A percentile compares a stretch with the other conserved stretches of the same genome.
Conservation (phyloP, 129 eudicot species). For the Apium graveolens region DNA sequence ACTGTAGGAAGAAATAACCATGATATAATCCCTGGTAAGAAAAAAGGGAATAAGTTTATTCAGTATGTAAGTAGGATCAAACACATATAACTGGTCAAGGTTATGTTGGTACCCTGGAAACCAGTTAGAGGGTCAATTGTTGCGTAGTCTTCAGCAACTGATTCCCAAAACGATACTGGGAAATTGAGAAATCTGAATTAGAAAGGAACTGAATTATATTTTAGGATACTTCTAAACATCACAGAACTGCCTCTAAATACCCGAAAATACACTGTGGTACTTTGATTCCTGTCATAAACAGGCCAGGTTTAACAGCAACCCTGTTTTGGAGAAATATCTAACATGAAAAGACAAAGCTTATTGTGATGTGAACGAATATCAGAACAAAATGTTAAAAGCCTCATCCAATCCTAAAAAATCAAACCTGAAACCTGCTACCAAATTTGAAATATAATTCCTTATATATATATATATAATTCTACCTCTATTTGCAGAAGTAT, state of each 20-base stretch:
- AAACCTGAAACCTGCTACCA: background rate
- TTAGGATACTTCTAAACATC: background rate
- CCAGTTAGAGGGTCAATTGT: slow-evolving; percentile 76
- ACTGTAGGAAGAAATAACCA: slow-evolving; percentile 92
- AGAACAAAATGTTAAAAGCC: background rate
- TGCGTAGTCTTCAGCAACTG: slow-evolving; percentile 71
- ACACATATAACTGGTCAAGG: background rate
- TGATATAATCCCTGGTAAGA: slow-evolving; percentile 67
- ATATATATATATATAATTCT: too few relatives aligned
- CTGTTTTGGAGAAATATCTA: background rate
- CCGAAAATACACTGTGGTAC: background rate
- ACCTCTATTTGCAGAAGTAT: too few relatives aligned
- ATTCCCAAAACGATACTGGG: slow-evolving; percentile 79
- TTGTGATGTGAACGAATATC: background rate
- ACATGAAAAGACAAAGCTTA: background rate
- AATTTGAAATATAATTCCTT: too few relatives aligned
- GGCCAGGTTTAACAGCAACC: background rate
- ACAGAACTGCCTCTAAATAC: background rate
- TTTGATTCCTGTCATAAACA: background rate
- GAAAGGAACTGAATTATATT: background rate
- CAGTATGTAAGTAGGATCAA: background rate
- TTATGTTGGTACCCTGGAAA: slow-evolving; percentile 58
- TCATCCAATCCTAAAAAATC: background rate
- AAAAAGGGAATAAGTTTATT: slow-evolving; percentile 5
- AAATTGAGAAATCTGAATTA: slow-evolving; percentile 9